These are phyloP conservation scores for Starmerella gropengiesseri DNA, from an alignment of 805 yeast genomes.

Conservation along the genomic window DNA sequence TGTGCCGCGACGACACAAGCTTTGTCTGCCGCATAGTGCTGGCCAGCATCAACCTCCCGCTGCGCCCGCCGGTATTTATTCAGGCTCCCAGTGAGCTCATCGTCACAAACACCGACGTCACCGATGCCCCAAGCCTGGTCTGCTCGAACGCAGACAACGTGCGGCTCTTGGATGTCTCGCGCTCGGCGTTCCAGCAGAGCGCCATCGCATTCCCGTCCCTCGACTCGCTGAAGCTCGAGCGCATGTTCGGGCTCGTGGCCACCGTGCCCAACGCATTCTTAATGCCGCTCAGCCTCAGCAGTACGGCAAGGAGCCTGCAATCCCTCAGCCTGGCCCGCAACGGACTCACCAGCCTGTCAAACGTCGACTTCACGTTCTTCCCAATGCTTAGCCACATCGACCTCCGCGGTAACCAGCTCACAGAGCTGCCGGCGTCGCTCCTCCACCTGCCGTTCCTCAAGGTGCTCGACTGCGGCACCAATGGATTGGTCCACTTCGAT, in stretches of 20 bases:
- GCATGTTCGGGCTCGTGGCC: constrained; percentile 6
- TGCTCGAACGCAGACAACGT: constrained; percentile 8
- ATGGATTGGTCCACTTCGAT: constrained; percentile 40
- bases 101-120: constrained; percentile 14
- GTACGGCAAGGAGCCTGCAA: constrained; percentile 38
- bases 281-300: neutral
- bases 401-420: constrained; percentile 64
- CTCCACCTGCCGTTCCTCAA: constrained; percentile 12
- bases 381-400: constrained; percentile 47
- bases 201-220: constrained; percentile 7
- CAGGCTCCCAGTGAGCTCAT: constrained; percentile 14
- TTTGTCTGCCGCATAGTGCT: constrained; percentile 23
- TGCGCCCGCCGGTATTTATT: constrained; percentile 17
- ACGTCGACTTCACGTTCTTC: constrained; percentile 41
- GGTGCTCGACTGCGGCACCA: constrained; percentile 22
- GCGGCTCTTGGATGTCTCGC: constrained; percentile 13
- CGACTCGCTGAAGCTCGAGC: constrained; percentile 2
- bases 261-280: neutral
- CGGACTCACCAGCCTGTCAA: constrained; percentile 42
- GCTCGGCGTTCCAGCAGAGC: constrained; percentile 17
- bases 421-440: constrained; percentile 37
- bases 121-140: constrained; percentile 17
- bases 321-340: constrained; percentile 69
- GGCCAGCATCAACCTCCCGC: constrained; percentile 13
- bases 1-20: constrained; percentile 22